These are phyloP conservation scores for Friedmanniomyces endolithicus DNA, from an alignment of 495 filamentous ascomycete species.

Conservation along the genomic window DNA sequence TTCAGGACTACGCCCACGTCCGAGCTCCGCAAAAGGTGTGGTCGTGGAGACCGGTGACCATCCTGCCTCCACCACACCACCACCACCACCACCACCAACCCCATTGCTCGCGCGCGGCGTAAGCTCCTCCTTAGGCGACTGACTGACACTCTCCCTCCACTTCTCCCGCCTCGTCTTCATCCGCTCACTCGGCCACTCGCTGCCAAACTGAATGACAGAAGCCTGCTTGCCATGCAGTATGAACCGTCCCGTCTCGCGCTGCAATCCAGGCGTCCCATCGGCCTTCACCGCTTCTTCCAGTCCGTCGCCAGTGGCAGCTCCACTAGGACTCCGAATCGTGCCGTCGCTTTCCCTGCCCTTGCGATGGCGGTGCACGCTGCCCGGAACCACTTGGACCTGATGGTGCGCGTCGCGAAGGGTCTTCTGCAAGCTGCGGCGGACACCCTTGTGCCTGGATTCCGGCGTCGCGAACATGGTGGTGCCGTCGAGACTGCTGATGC, in stretches of 20 bases:
- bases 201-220: slow-evolving; percentile 85
- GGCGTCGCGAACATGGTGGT: slow-evolving; percentile 26
- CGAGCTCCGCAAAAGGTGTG: not conserved
- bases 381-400: slow-evolving; percentile 25
- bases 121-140: not conserved
- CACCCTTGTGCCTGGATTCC: slow-evolving; percentile 36
- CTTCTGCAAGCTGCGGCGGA: slow-evolving; percentile 81
- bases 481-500: slow-evolving; percentile 25
- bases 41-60: not conserved
- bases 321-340: slow-evolving; percentile 7
- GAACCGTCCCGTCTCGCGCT: slow-evolving; percentile 73
- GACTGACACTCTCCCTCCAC: slow-evolving; percentile 1
- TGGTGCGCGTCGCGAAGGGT: slow-evolving; percentile 69
- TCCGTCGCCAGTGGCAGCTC: not conserved
- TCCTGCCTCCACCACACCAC: not conserved
- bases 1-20: not conserved
- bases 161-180: slow-evolving; percentile 11
- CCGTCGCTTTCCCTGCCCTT: slow-evolving; percentile 68
- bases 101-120: not conserved
- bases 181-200: slow-evolving; percentile 58
- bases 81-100: not conserved
- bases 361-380: slow-evolving; percentile 36
- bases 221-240: slow-evolving; percentile 97
- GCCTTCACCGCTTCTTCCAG: slow-evolving; percentile 10
- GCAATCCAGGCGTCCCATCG: slow-evolving; percentile 52